Conservation (phyloP, 1,284 basidiomycete genomes). For the Salmacisia buchloeana region DNA sequence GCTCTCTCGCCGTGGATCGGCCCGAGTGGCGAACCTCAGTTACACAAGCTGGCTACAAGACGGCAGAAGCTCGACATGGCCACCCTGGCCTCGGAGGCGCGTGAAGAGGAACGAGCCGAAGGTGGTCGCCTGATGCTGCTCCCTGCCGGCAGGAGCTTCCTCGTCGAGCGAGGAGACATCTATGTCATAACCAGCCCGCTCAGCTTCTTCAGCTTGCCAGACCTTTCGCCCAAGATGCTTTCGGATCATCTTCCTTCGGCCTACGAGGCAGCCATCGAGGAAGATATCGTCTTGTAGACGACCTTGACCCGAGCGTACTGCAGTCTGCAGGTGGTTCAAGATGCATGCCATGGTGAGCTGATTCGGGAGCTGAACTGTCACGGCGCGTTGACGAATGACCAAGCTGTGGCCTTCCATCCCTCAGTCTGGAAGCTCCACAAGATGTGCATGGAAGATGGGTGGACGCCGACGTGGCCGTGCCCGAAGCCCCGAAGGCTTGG, state of each 20-base stretch:
- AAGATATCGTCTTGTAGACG: slow-evolving; percentile 4
- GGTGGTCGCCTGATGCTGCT: slow-evolving; percentile 21
- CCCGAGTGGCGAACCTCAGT: slow-evolving; percentile 25
- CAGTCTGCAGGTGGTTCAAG: no score
- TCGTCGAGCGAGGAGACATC: slow-evolving; percentile 33
- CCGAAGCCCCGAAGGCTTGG: no score
- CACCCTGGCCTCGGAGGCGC: slow-evolving; percentile 35
- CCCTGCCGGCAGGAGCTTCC: slow-evolving; percentile 38
- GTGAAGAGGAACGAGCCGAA: neutral
- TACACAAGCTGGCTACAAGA: slow-evolving; percentile 38
- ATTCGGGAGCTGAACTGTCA: no score
- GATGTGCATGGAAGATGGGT: no score
- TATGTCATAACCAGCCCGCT: slow-evolving; percentile 38
- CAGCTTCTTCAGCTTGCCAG: slow-evolving; percentile 45
- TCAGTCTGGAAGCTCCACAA: no score
- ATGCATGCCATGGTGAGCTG: no score
- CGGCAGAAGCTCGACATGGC: slow-evolving; percentile 36
- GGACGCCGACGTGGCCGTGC: no score
- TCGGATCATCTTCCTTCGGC: slow-evolving; percentile 44
- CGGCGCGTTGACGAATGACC: no score
- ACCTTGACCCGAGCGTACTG: no score
- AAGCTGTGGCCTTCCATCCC: no score
- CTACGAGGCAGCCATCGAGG: slow-evolving; percentile 43
- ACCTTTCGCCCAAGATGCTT: slow-evolving; percentile 38
- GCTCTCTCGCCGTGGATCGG: slow-evolving; percentile 44